A percentile compares a stretch with the other conserved stretches of the same genome.
These are phyloP conservation scores for Plectranthus barbatus DNA, from an alignment of 257 asterid species.

Conservation along the genomic window DNA sequence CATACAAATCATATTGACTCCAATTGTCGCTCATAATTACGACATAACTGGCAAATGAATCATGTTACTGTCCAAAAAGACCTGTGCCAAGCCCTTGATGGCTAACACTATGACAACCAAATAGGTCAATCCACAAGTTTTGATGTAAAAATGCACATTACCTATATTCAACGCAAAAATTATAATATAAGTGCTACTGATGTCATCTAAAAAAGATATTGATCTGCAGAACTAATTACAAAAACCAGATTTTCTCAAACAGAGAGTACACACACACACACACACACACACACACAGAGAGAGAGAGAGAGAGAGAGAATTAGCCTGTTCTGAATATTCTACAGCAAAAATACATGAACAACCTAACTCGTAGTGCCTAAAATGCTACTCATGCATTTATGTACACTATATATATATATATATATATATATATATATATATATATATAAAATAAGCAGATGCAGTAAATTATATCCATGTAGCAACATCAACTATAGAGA, in stretches of 20 bases:
- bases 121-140: background rate
- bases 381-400: background rate
- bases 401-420: slow-evolving; percentile 4
- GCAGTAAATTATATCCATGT: background rate
- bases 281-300: too few species aligned
- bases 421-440: slow-evolving; percentile 6
- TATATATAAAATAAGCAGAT: background rate
- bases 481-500: background rate
- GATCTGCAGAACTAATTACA: background rate
- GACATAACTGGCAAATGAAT: background rate
- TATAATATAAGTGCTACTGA: background rate
- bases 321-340: background rate
- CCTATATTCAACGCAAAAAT: background rate
- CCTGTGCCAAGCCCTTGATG: background rate
- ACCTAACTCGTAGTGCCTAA: background rate
- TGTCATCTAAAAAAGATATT: background rate
- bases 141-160: background rate
- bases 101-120: background rate
- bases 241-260: background rate
- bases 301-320: background rate
- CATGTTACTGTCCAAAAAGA: background rate
- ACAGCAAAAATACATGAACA: background rate
- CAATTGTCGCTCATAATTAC: background rate
- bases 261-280: too few species aligned
- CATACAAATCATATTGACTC: background rate